Percentiles rank a stretch among this genome's conserved stretches.
phyloP scores from a whole-genome alignment of 2,329 filamentous ascomycete species.

The Pseudogymnoascus sp. region DNA sequence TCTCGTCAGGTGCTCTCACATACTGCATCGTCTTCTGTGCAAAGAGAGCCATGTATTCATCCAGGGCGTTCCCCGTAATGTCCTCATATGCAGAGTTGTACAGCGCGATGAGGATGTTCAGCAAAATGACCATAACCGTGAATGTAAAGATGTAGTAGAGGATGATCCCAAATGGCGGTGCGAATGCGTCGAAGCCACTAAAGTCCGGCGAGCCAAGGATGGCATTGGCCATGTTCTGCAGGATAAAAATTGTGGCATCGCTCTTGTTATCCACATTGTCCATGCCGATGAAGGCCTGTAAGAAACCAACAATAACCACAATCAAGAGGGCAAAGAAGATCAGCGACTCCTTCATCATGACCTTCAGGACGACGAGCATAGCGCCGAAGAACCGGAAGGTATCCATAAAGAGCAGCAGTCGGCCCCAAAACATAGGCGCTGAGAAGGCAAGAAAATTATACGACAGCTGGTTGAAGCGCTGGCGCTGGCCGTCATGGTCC shows the following conservation, averaged over 20 bases:
- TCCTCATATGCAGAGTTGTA: conserved; percentile 82
- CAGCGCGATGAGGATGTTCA: conserved; percentile 94
- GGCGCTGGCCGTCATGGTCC: conserved; percentile 41
- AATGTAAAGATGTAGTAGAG: conserved; percentile 98
- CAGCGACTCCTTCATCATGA: conserved; percentile 87
- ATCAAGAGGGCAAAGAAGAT: conserved; percentile 92
- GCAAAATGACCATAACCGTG: conserved; percentile 84
- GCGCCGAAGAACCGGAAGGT: conserved; percentile 92
- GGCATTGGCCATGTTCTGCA: conserved; percentile 78
- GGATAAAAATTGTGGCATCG: conserved; percentile 61
- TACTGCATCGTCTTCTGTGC: conserved; percentile 94
- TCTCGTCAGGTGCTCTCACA: conserved; percentile 92
- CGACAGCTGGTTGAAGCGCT: conserved; percentile 65
- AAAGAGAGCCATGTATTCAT: conserved; percentile 92
- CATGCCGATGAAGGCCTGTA: conserved; percentile 90
- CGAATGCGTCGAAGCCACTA: conserved; percentile 77
- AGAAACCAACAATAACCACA: conserved; percentile 76
- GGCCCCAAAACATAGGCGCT: conserved; percentile 94
- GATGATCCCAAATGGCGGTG: conserved; percentile 84
- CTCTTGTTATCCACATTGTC: conserved; percentile 70
- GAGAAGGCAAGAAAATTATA: conserved; percentile 93
- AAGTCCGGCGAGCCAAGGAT: conserved; percentile 92
- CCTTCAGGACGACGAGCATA: conserved; percentile 94
- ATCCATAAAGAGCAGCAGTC: conserved; percentile 86
- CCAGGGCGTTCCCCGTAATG: conserved; percentile 73